Conservation (phyloP, 306 rosid species). For the Herpetospermum pedunculosum region DNA sequence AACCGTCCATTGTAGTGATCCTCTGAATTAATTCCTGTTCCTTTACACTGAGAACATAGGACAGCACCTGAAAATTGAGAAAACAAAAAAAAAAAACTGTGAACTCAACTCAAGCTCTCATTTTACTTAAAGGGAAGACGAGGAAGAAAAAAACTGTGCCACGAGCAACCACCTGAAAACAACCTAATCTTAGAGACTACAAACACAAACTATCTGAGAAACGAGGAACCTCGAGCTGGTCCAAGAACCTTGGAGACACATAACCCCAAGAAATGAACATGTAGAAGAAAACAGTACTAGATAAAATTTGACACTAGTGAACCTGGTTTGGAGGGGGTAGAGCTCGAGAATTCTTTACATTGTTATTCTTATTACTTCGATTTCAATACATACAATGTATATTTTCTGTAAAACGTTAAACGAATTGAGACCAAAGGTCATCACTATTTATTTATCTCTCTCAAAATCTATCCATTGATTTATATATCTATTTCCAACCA, state of each 20-base stretch:
- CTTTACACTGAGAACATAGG: slow-evolving; percentile 62
- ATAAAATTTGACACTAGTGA: background rate
- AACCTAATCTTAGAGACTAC: background rate
- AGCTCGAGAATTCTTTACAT: background rate
- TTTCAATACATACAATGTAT: background rate
- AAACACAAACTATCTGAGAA: background rate
- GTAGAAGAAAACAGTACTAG: background rate
- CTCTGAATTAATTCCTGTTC: slow-evolving; percentile 66
- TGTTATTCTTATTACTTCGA: background rate
- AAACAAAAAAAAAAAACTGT: background rate
- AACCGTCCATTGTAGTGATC: slow-evolving; percentile 93
- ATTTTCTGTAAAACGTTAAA: background rate
- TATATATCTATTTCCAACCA: background rate
- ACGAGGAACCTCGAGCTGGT: background rate
- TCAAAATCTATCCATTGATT: background rate
- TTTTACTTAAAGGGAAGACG: background rate
- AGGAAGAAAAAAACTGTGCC: background rate
- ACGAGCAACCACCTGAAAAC: background rate
- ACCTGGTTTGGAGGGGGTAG: background rate
- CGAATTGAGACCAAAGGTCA: background rate
- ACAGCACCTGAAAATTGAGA: slow-evolving; percentile 46
- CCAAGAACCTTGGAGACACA: background rate
- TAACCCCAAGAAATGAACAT: background rate
- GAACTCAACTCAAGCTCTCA: slow-evolving; percentile 4
- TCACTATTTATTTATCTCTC: background rate